A percentile compares a stretch with the other conserved stretches of the same genome.
phyloP scores from a whole-genome alignment of 2,329 filamentous ascomycete species.

The Botryotinia narcissicola region DNA sequence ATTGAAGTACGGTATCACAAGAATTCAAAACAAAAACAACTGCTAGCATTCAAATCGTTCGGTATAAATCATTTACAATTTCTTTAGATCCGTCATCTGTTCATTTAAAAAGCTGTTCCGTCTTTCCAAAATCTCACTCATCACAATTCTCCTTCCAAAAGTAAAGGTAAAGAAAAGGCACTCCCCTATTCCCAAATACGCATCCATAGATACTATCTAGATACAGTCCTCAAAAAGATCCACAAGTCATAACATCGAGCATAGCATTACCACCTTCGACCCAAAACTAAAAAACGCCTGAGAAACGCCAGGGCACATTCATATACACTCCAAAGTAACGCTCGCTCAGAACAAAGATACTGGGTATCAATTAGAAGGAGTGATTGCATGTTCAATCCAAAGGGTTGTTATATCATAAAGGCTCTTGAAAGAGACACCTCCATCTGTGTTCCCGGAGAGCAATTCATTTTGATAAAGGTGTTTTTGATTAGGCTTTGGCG shows the following conservation, averaged over 20 bases:
- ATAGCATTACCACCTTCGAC: neutral
- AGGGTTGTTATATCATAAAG: constrained; percentile 4
- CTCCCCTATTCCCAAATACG: constrained; percentile 8
- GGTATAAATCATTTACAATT: constrained; percentile 6
- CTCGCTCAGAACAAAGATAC: constrained; percentile 11
- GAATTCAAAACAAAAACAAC: neutral
- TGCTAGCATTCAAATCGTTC: neutral
- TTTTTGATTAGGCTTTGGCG: constrained; percentile 1
- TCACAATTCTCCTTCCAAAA: constrained; percentile 4
- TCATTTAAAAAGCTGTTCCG: neutral
- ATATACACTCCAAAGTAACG: constrained; percentile 13
- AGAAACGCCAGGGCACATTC: constrained; percentile 14
- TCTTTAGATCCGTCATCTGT: neutral
- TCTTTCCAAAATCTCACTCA: neutral
- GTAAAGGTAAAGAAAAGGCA: neutral
- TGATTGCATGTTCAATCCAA: constrained; percentile 6
- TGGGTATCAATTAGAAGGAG: neutral
- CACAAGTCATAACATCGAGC: neutral
- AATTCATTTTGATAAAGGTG: neutral
- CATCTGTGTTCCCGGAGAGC: neutral
- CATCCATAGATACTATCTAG: constrained; percentile 12
- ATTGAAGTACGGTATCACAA: neutral
- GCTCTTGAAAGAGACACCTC: constrained; percentile 7
- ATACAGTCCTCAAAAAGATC: neutral
- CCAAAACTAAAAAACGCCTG: constrained; percentile 11